Evolutionary conservation across 768 basidiomycete genomes (phyloP).

Genomic region (Auriscalpium vulgare): DNA sequence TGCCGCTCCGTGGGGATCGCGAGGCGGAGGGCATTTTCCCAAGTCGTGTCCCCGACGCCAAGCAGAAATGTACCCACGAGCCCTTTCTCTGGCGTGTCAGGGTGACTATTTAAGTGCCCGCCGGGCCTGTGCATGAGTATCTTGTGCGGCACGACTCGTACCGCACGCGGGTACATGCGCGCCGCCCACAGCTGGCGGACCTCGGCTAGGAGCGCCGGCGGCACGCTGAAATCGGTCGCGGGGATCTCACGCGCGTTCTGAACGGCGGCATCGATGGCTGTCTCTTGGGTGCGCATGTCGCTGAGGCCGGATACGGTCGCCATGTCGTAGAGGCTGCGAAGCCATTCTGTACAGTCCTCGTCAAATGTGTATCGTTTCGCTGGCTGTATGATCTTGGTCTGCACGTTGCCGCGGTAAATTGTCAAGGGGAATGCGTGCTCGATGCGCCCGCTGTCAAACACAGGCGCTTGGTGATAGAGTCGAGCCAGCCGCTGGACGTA

Average conservation of each 20-base stretch:
- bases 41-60: slow-evolving; percentile 21
- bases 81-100: slow-evolving; percentile 21
- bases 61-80: slow-evolving; percentile 27
- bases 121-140: slow-evolving; percentile 24
- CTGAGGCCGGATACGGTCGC: slow-evolving; percentile 12
- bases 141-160: slow-evolving; percentile 25
- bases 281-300: slow-evolving; percentile 18
- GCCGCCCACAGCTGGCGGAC: slow-evolving; percentile 14
- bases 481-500: too few relatives aligned
- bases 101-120: slow-evolving; percentile 22
- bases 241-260: slow-evolving; percentile 21
- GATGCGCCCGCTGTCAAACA: too few relatives aligned
- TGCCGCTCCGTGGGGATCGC: neutral
- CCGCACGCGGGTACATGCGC: slow-evolving; percentile 15
- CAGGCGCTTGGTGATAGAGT: too few relatives aligned
- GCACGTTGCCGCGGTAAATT: too few relatives aligned
- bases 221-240: slow-evolving; percentile 16
- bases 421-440: too few relatives aligned
- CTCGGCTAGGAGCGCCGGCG: slow-evolving; percentile 6
- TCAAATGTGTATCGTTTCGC: too few relatives aligned
- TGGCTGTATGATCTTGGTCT: too few relatives aligned
- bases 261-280: slow-evolving; percentile 14
- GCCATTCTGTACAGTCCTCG: too few relatives aligned
- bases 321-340: too few relatives aligned
- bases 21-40: neutral